Conservation (phyloP, 495 filamentous ascomycete species). For the Pyronema domesticum region DNA sequence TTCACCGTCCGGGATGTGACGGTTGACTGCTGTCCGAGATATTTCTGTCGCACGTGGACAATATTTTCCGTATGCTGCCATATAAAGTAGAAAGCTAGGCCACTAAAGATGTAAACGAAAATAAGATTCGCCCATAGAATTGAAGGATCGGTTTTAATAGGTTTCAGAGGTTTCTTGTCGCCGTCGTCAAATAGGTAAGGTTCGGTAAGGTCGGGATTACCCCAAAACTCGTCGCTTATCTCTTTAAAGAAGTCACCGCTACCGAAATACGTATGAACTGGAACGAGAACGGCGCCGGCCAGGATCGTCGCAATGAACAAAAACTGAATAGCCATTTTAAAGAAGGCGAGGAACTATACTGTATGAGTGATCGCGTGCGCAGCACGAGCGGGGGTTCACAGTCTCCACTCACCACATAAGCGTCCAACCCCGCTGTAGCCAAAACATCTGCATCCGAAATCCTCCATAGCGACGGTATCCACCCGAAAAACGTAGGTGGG, state of each 20-base stretch:
- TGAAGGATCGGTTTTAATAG: background rate
- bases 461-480: constrained; percentile 76
- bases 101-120: constrained; percentile 82
- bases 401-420: constrained; percentile 56
- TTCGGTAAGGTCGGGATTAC: background rate
- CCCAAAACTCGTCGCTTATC: background rate
- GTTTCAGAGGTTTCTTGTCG: background rate
- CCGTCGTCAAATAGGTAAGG: constrained; percentile 2
- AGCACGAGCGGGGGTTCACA: background rate
- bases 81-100: constrained; percentile 64
- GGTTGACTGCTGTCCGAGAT: constrained; percentile 81
- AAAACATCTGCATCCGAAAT: constrained; percentile 82
- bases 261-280: constrained; percentile 55
- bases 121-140: constrained; percentile 89
- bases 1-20: constrained; percentile 88
- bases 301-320: constrained; percentile 63
- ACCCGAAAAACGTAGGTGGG: constrained; percentile 75
- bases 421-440: constrained; percentile 80
- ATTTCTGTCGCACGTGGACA: constrained; percentile 70
- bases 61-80: constrained; percentile 64
- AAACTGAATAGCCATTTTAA: constrained; percentile 80
- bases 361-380: constrained; percentile 1
- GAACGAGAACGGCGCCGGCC: constrained; percentile 59
- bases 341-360: constrained; percentile 70
- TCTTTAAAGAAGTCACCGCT: background rate